phyloP scores from a whole-genome alignment of 352 stramenopile species.

The Phytophthora tubulina region DNA sequence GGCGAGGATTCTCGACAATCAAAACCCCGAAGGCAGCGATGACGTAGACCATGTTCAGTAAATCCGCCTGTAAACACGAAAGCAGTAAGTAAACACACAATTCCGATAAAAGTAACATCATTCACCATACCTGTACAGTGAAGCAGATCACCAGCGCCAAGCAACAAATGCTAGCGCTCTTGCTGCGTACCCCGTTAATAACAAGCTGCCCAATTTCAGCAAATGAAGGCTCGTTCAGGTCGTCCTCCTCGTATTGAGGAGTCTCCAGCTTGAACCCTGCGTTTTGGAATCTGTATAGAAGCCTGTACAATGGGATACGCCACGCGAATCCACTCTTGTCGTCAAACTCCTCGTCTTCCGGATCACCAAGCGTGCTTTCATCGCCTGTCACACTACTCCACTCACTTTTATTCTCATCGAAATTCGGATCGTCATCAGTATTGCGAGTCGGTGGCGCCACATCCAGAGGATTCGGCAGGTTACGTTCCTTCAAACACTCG shows the following conservation, averaged over 20 bases:
- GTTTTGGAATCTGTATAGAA: constrained; percentile 79
- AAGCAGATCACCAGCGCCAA: constrained; percentile 76
- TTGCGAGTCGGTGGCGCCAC: constrained; percentile 31
- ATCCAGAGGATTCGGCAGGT: constrained; percentile 67
- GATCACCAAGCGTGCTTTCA: constrained; percentile 82
- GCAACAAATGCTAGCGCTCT: constrained; percentile 71
- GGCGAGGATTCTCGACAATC: constrained; percentile 78
- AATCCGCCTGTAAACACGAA: constrained; percentile 58
- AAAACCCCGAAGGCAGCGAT: constrained; percentile 75
- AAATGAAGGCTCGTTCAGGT: constrained; percentile 74
- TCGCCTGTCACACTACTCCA: constrained; percentile 89
- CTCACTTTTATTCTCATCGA: constrained; percentile 80
- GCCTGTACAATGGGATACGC: constrained; percentile 72
- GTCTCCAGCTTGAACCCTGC: constrained; percentile 77
- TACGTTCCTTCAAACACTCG: constrained; percentile 65
- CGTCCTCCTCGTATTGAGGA: constrained; percentile 78
- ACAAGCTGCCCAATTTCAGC: constrained; percentile 65
- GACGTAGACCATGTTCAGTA: constrained; percentile 86
- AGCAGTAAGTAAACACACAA: constrained; percentile 11
- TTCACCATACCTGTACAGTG: constrained; percentile 63
- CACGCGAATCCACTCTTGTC: constrained; percentile 61
- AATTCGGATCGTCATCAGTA: constrained; percentile 51
- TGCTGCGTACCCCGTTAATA: constrained; percentile 75
- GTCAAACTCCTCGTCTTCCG: constrained; percentile 86
- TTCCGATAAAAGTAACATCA: neutral